A percentile compares a stretch with the other conserved stretches of the same genome.
These are phyloP conservation scores for Podospora australis DNA, from an alignment of 495 filamentous ascomycete species.

Conservation along the genomic window DNA sequence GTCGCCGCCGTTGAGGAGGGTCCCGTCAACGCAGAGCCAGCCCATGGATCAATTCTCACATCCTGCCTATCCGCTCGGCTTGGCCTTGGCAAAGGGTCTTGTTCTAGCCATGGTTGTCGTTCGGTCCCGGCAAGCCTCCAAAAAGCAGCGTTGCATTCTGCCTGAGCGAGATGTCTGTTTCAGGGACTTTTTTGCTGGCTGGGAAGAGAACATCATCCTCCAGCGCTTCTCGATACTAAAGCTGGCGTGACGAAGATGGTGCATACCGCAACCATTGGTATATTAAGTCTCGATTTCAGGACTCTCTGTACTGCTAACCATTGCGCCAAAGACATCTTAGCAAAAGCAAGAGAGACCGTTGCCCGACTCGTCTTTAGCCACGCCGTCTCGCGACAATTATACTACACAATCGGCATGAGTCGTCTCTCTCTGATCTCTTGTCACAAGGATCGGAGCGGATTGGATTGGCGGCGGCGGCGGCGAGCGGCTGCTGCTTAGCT, in stretches of 20 bases:
- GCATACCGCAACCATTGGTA: background rate
- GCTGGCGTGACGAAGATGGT: background rate
- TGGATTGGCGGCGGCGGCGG: too few relatives aligned
- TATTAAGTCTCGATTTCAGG: background rate
- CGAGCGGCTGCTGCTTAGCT: too few relatives aligned
- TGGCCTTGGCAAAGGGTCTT: background rate
- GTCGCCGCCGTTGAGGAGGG: background rate
- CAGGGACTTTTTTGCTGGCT: too few relatives aligned
- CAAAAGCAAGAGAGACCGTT: too few relatives aligned
- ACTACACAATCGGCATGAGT: too few relatives aligned
- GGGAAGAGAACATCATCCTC: background rate
- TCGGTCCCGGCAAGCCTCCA: background rate
- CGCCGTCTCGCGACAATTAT: too few relatives aligned
- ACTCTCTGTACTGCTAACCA: background rate
- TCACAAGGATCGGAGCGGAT: too few relatives aligned
- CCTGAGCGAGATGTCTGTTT: slow-evolving; percentile 2
- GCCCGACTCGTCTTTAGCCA: too few relatives aligned
- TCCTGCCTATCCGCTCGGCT: background rate
- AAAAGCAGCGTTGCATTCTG: slow-evolving; percentile 1
- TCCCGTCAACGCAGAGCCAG: background rate
- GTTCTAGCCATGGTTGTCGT: background rate
- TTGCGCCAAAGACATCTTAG: too few relatives aligned
- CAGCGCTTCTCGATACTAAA: background rate
- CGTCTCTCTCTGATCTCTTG: too few relatives aligned
- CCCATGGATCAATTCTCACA: background rate